Conservation (phyloP, 202 grass and related monocot species). For the Carex sylvatica region DNA sequence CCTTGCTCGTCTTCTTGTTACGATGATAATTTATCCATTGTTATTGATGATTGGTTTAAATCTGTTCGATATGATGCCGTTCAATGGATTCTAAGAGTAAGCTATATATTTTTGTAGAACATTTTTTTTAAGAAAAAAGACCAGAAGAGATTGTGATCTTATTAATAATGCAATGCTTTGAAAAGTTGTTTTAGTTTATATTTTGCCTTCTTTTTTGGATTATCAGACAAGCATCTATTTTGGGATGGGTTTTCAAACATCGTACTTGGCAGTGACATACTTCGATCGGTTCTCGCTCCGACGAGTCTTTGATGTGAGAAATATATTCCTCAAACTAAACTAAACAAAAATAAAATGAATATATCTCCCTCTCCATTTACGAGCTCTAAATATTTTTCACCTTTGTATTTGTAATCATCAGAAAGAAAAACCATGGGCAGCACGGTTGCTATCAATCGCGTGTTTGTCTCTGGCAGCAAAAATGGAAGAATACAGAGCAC, state of each 20-base stretch:
- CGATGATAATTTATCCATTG: constrained; percentile 19
- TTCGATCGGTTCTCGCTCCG: constrained; percentile 75
- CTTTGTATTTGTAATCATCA: constrained; percentile 37
- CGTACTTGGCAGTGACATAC: constrained; percentile 73
- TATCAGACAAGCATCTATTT: constrained; percentile 64
- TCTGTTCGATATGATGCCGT: constrained; percentile 46
- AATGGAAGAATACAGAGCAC: constrained; percentile 77
- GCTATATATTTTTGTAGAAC: constrained; percentile 10
- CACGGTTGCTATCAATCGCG: constrained; percentile 63
- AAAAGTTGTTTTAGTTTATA: background rate
- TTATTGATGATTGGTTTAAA: constrained; percentile 58
- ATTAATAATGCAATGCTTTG: background rate
- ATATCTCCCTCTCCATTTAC: background rate
- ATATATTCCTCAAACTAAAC: background rate
- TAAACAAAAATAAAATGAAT: background rate
- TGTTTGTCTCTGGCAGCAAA: constrained; percentile 83
- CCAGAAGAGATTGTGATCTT: background rate
- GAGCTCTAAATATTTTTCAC: constrained; percentile 11
- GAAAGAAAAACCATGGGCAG: constrained; percentile 76
- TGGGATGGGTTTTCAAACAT: constrained; percentile 65
- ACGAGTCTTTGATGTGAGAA: constrained; percentile 73
- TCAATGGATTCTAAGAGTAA: constrained; percentile 83
- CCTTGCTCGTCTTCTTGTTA: constrained; percentile 20
- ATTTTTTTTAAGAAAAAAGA: background rate
- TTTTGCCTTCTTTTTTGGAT: constrained; percentile 19